Percentiles rank a stretch among this genome's conserved stretches.
phyloP scores from a whole-genome alignment of 192 early-diverging fungal genomes.

The Coemansia reversa region DNA sequence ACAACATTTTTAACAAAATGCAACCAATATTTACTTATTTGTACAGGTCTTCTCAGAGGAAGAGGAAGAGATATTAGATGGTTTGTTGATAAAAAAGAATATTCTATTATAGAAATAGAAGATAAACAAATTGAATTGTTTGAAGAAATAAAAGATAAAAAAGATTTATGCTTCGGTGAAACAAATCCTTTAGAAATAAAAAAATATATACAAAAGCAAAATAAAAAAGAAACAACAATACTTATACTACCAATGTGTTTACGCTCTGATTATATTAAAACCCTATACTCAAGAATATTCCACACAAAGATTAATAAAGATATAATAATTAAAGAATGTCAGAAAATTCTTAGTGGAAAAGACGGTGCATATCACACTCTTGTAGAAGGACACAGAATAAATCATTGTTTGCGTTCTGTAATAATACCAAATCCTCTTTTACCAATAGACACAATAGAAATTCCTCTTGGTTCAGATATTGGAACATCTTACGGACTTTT shows the following conservation, averaged over 20 bases:
- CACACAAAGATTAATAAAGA: slow-evolving; percentile 9
- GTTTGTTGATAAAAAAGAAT: slow-evolving; percentile 2
- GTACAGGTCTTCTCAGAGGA: slow-evolving; percentile 3
- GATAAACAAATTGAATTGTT: background rate
- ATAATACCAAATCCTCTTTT: slow-evolving; percentile 10
- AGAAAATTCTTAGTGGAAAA: slow-evolving; percentile 9
- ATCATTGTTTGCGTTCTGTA: slow-evolving; percentile 14
- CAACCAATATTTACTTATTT: slow-evolving; percentile 8
- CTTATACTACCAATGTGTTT: too few species aligned
- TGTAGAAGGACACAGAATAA: slow-evolving; percentile 15
- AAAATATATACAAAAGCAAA: slow-evolving; percentile 7
- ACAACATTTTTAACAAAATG: too few species aligned
- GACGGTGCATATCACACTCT: slow-evolving; percentile 19
- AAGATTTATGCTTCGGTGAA: slow-evolving; percentile 14
- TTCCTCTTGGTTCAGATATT: background rate
- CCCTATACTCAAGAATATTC: slow-evolving; percentile 7
- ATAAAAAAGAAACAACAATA: too few species aligned
- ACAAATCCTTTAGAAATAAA: slow-evolving; percentile 14
- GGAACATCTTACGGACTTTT: slow-evolving; percentile 3
- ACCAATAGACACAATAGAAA: slow-evolving; percentile 7
- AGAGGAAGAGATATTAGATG: slow-evolving; percentile 14
- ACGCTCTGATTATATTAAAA: slow-evolving; percentile 5
- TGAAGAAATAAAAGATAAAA: slow-evolving; percentile 4
- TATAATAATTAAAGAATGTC: slow-evolving; percentile 7
- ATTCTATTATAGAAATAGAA: slow-evolving; percentile 11